Conservation (phyloP, 2,329 filamentous ascomycete species). For the Aspergillus tamarii region DNA sequence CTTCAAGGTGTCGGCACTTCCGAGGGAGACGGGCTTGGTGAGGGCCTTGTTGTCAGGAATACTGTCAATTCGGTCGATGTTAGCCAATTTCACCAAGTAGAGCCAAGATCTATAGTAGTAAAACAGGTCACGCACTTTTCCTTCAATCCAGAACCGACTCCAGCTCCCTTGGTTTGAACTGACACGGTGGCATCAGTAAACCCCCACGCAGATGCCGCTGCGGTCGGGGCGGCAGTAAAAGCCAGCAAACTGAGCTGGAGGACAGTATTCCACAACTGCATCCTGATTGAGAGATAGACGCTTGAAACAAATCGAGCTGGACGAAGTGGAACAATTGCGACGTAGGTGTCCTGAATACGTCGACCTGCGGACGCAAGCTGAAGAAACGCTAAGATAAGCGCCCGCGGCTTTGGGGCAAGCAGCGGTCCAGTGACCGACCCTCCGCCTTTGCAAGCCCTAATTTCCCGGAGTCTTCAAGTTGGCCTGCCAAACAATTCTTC, state of each 20-base stretch:
- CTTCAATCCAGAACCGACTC: conserved; percentile 56
- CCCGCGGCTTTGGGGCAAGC: conserved; percentile 31
- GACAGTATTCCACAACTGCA: conserved; percentile 42
- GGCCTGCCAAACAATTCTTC: conserved; percentile 25
- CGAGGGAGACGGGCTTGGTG: conserved; percentile 66
- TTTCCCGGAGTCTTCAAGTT: conserved; percentile 32
- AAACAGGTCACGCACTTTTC: conserved; percentile 53
- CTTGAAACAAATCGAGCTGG: conserved; percentile 6
- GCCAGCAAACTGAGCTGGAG: conserved; percentile 42
- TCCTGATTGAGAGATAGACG: conserved; percentile 25
- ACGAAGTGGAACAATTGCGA: conserved; percentile 12
- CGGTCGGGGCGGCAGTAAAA: conserved; percentile 37
- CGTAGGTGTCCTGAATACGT: conserved; percentile 6
- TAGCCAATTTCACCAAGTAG: neutral
- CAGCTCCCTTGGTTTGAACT: conserved; percentile 62
- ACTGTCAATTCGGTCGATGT: conserved; percentile 43
- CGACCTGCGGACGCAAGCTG: conserved; percentile 3
- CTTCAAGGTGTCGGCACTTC: conserved; percentile 74
- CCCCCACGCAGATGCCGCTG: conserved; percentile 60
- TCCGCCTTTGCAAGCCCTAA: conserved; percentile 41
- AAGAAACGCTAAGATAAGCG: conserved; percentile 29
- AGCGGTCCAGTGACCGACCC: conserved; percentile 33
- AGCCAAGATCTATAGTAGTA: neutral
- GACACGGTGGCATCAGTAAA: conserved; percentile 67
- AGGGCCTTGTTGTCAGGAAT: conserved; percentile 64